A percentile compares a stretch with the other conserved stretches of the same genome.
phyloP scores from a whole-genome alignment of 202 grass and related monocot genomes.

The Bolboschoenoplectus hybrid region DNA sequence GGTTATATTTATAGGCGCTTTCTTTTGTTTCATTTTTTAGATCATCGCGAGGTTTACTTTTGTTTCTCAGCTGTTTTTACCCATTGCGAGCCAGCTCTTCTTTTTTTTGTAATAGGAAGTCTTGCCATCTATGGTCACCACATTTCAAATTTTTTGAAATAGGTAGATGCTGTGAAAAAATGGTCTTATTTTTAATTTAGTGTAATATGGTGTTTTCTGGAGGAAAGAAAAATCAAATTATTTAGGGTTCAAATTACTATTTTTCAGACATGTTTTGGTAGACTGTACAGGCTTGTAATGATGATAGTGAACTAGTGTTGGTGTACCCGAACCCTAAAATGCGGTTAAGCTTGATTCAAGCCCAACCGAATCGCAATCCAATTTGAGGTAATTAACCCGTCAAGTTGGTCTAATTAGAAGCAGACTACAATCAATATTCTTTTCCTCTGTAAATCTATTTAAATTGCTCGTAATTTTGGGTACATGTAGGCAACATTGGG shows the following conservation, averaged over 20 bases:
- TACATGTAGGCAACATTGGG: conserved; percentile 38
- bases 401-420: conserved; percentile 38
- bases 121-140: background rate
- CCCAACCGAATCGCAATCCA: background rate
- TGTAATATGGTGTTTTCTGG: too few species aligned
- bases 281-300: background rate
- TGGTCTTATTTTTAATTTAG: too few species aligned
- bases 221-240: background rate
- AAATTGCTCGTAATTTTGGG: background rate
- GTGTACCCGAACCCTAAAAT: background rate
- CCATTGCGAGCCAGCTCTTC: background rate
- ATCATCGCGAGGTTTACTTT: background rate
- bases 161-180: background rate
- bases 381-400: conserved; percentile 38
- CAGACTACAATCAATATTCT: background rate
- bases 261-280: background rate
- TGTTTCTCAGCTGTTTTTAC: background rate
- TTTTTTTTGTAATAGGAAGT: background rate
- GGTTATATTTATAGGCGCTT: conserved; percentile 40
- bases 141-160: too few species aligned
- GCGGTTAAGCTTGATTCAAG: background rate
- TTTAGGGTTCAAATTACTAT: background rate
- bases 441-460: background rate
- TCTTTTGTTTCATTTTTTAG: background rate
- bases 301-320: background rate